Conservation (phyloP, 768 basidiomycete species). For the Leccinum variicolor region DNA sequence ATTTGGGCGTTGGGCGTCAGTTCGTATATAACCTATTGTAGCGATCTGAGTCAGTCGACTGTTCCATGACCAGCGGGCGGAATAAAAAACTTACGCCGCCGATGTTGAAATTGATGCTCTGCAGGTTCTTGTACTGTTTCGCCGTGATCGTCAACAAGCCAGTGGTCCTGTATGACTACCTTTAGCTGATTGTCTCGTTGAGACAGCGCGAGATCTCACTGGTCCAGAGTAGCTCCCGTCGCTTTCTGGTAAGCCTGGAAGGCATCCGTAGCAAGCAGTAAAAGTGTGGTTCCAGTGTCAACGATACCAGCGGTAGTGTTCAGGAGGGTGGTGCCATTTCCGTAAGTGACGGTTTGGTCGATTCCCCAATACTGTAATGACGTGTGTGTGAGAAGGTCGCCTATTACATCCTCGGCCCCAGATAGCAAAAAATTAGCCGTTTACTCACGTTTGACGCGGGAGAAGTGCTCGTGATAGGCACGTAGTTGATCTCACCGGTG, state of each 20-base stretch:
- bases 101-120: constrained; percentile 53
- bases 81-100: constrained; percentile 32
- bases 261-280: constrained; percentile 56
- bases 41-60: neutral
- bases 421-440: neutral
- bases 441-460: constrained; percentile 38
- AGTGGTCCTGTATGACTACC: constrained; percentile 36
- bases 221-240: constrained; percentile 51
- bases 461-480: constrained; percentile 41
- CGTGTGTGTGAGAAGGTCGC: neutral
- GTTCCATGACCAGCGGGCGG: neutral
- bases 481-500: constrained; percentile 34
- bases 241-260: constrained; percentile 53
- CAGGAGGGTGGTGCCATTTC: constrained; percentile 31
- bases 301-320: constrained; percentile 44
- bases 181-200: neutral
- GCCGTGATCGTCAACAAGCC: constrained; percentile 54
- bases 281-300: constrained; percentile 52
- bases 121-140: constrained; percentile 43
- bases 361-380: constrained; percentile 47
- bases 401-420: neutral
- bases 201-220: constrained; percentile 28
- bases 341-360: constrained; percentile 38
- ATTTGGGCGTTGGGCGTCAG: constrained; percentile 65
- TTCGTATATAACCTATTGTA: constrained; percentile 44